Evolutionary conservation across 2,329 filamentous ascomycete species (phyloP).

Genomic region (Ophiocordyceps camponoti-rufipedis): DNA sequence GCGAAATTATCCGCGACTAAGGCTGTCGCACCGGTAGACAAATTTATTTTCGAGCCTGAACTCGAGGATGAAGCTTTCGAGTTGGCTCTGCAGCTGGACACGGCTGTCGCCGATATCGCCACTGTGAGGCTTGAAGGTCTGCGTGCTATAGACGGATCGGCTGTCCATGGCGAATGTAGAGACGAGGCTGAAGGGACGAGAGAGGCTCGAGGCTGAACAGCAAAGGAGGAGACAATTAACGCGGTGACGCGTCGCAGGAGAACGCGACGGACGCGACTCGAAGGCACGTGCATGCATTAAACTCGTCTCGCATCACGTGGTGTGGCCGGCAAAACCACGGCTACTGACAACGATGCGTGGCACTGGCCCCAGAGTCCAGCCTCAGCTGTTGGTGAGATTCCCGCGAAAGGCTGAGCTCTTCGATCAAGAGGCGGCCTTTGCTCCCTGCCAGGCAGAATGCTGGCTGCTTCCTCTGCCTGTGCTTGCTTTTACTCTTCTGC

Average conservation of each 20-base stretch:
- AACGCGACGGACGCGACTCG: constrained; percentile 2
- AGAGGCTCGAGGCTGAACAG: not conserved
- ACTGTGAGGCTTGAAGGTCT: constrained; percentile 53
- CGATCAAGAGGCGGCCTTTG: not conserved
- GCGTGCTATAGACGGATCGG: constrained; percentile 71
- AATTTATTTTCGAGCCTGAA: constrained; percentile 91
- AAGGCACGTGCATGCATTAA: constrained; percentile 6
- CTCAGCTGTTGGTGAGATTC: not conserved
- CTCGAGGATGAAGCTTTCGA: constrained; percentile 82
- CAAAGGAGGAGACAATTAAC: constrained; percentile 4
- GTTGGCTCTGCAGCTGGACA: constrained; percentile 54
- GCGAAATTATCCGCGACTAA: not conserved
- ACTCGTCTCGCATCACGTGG: constrained; percentile 13
- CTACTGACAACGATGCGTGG: constrained; percentile 6
- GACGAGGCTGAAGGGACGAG: not conserved
- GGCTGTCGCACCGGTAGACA: constrained; percentile 57
- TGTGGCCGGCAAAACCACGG: constrained; percentile 5
- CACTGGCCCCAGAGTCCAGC: constrained; percentile 4
- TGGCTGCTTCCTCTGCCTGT: not conserved
- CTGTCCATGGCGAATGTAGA: constrained; percentile 48
- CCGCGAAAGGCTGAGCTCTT: not conserved
- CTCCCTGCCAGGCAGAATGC: not conserved
- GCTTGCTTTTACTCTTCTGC: not conserved
- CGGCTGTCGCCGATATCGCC: constrained; percentile 51
- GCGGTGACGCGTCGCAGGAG: constrained; percentile 5